These are phyloP conservation scores for Colletotrichum sp. DNA, from an alignment of 2,329 filamentous ascomycete species.

Conservation along the genomic window DNA sequence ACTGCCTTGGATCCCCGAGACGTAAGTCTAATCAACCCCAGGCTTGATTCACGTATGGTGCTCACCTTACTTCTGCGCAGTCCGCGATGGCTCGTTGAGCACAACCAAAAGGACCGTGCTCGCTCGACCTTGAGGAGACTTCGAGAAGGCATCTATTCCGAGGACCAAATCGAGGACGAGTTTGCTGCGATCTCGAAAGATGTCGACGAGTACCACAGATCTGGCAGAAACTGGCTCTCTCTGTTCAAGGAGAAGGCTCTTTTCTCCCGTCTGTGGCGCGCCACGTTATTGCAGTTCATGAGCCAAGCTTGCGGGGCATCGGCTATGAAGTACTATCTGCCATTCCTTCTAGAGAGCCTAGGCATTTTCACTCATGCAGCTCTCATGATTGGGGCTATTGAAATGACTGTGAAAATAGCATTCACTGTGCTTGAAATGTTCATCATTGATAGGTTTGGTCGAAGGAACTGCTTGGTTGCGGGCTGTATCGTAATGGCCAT, in stretches of 20 bases:
- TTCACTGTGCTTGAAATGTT: constrained; percentile 62
- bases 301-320: constrained; percentile 65
- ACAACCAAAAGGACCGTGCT: constrained; percentile 47
- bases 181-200: constrained; percentile 52
- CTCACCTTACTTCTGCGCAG: constrained; percentile 32
- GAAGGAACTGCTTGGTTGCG: constrained; percentile 51
- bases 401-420: constrained; percentile 62
- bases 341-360: constrained; percentile 55
- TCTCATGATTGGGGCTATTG: constrained; percentile 59
- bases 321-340: constrained; percentile 66
- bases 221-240: constrained; percentile 44
- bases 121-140: constrained; percentile 51
- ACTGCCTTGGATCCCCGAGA: constrained; percentile 58
- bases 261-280: constrained; percentile 60
- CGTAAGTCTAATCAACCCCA: constrained; percentile 40
- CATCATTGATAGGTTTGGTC: constrained; percentile 58
- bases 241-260: constrained; percentile 54
- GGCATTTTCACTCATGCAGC: constrained; percentile 53
- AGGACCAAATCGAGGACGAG: constrained; percentile 43
- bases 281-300: constrained; percentile 63
- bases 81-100: constrained; percentile 63
- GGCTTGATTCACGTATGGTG: neutral
- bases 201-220: constrained; percentile 40
- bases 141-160: constrained; percentile 45
- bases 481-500: constrained; percentile 59